Conservation (phyloP, 495 filamentous ascomycete genomes). For the Penicillium lagena region DNA sequence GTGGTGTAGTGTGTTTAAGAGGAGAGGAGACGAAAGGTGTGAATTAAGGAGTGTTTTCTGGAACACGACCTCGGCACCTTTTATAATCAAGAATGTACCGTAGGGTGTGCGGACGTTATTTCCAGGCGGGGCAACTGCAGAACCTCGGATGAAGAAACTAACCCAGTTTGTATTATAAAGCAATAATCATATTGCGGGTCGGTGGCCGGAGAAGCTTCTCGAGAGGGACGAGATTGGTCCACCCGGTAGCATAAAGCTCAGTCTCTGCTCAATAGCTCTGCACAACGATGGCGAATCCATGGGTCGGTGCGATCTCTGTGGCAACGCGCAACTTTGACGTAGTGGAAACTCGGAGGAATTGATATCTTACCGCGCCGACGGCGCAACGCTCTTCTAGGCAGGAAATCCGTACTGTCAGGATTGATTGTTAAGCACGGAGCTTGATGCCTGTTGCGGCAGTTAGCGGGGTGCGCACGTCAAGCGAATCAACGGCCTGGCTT, state of each 20-base stretch:
- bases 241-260: neutral
- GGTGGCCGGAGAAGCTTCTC: constrained; percentile 25
- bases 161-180: constrained; percentile 16
- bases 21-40: neutral
- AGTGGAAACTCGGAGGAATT: constrained; percentile 18
- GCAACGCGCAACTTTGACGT: neutral
- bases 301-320: too few relatives aligned
- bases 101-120: too few relatives aligned
- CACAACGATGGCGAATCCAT: constrained; percentile 1
- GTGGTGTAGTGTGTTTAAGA: neutral
- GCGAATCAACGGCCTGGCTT: neutral
- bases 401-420: constrained; percentile 10
- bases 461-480: neutral
- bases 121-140: constrained; percentile 13
- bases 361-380: constrained; percentile 14
- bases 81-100: constrained; percentile 1
- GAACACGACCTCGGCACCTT: neutral
- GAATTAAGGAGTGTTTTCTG: too few relatives aligned
- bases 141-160: constrained; percentile 10
- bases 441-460: neutral
- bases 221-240: constrained; percentile 6
- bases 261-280: neutral
- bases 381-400: constrained; percentile 20
- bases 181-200: constrained; percentile 5
- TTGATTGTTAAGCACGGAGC: constrained; percentile 7